phyloP scores from a whole-genome alignment of 202 grass and related monocot genomes.

The Panicum hallii region DNA sequence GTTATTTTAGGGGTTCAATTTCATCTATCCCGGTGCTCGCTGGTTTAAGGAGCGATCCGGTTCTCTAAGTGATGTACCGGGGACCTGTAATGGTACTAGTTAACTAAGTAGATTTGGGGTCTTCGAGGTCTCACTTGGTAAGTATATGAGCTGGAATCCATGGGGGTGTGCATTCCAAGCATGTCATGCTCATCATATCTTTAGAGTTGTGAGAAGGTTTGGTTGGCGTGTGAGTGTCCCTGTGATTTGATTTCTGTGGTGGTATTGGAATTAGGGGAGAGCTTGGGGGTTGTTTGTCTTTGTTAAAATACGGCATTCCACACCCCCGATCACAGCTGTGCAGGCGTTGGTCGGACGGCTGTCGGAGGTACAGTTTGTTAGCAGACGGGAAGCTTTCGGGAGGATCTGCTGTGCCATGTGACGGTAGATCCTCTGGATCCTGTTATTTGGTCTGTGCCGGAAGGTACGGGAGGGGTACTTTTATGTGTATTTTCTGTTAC shows the following conservation, averaged over 20 bases:
- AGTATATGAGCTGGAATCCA: slow-evolving; percentile 61
- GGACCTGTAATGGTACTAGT: slow-evolving; percentile 39
- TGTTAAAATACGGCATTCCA: slow-evolving; percentile 53
- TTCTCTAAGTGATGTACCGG: slow-evolving; percentile 42
- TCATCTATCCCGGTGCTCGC: neutral
- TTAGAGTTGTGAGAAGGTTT: slow-evolving; percentile 41
- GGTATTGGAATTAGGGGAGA: slow-evolving; percentile 42
- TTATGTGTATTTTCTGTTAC: slow-evolving; percentile 48
- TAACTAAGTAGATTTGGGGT: slow-evolving; percentile 41
- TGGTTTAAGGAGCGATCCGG: neutral
- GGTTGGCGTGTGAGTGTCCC: slow-evolving; percentile 10
- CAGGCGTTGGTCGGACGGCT: slow-evolving; percentile 77
- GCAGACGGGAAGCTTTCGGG: slow-evolving; percentile 52
- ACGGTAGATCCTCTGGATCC: slow-evolving; percentile 62
- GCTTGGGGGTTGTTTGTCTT: slow-evolving; percentile 37
- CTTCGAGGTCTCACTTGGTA: slow-evolving; percentile 47
- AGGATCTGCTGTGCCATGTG: slow-evolving; percentile 55
- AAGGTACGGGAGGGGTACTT: slow-evolving; percentile 46
- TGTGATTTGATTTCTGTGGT: slow-evolving; percentile 45
- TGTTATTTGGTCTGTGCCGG: slow-evolving; percentile 50
- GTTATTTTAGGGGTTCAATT: neutral
- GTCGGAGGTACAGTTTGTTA: slow-evolving; percentile 72
- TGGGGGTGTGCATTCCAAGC: slow-evolving; percentile 51
- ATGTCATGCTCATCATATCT: slow-evolving; percentile 35
- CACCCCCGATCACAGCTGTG: slow-evolving; percentile 66